A percentile compares a stretch with the other conserved stretches of the same genome.
Evolutionary conservation across 148 eudicot genomes (phyloP).

Genomic region (Camellia sinensis): DNA sequence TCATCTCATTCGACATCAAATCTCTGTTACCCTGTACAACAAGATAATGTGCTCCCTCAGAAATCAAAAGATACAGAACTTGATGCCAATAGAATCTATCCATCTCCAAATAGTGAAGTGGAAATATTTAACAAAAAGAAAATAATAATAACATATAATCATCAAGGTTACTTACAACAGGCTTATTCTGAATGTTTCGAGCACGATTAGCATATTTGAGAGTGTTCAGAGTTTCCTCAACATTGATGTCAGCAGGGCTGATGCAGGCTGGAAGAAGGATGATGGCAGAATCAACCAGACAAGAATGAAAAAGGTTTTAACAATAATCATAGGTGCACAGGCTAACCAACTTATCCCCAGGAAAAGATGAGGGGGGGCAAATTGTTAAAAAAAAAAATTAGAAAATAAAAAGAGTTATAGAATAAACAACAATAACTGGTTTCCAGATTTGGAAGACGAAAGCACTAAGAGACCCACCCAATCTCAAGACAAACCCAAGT

Average conservation of each 20-base stretch:
- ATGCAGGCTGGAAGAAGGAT: slow-evolving; percentile 21
- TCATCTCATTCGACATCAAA: slow-evolving; percentile 13
- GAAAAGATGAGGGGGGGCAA: too few relatives aligned
- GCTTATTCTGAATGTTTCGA: slow-evolving; percentile 10
- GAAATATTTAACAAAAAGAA: too few relatives aligned
- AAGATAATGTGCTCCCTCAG: not conserved
- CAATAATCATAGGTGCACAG: too few relatives aligned
- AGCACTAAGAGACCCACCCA: not conserved
- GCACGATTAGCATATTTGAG: slow-evolving; percentile 30
- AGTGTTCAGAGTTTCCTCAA: slow-evolving; percentile 16
- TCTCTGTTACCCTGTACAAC: slow-evolving; percentile 19
- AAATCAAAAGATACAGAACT: too few relatives aligned
- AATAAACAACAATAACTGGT: not conserved
- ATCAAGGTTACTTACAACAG: not conserved
- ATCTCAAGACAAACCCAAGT: not conserved
- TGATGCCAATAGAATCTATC: too few relatives aligned
- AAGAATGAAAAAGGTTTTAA: too few relatives aligned
- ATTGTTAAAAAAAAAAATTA: too few relatives aligned
- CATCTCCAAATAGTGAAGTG: too few relatives aligned
- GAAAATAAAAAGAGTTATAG: too few relatives aligned
- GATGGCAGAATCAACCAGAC: not conserved
- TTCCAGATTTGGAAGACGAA: not conserved
- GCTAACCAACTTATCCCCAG: too few relatives aligned
- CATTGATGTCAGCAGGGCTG: slow-evolving; percentile 18
- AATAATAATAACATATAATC: too few relatives aligned